phyloP scores from a whole-genome alignment of 1,139 yeast species.

The Kluyveromyces sp. region DNA sequence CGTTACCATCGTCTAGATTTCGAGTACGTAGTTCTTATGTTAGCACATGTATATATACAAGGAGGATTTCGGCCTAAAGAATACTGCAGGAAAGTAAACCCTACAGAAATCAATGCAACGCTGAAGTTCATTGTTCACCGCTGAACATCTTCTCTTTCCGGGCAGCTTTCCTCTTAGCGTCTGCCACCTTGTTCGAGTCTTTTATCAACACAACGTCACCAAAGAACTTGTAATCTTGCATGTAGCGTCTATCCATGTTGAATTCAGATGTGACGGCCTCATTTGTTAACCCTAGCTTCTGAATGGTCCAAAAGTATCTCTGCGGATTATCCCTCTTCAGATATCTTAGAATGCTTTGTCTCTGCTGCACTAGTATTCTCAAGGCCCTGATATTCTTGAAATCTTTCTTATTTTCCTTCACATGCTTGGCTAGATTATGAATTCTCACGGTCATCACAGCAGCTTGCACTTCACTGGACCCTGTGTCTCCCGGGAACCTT shows the following conservation, averaged over 20 bases:
- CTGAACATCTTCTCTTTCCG: slow-evolving; percentile 37
- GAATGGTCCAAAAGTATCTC: slow-evolving; percentile 77
- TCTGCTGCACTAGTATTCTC: slow-evolving; percentile 78
- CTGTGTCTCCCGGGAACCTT: slow-evolving; percentile 84
- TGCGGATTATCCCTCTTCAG: slow-evolving; percentile 73
- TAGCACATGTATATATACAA: slow-evolving; percentile 6
- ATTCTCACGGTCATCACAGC: slow-evolving; percentile 80
- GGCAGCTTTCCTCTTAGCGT: slow-evolving; percentile 37
- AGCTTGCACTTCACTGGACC: slow-evolving; percentile 93
- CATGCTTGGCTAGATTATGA: slow-evolving; percentile 70
- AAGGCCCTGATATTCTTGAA: slow-evolving; percentile 58
- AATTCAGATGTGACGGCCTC: slow-evolving; percentile 72
- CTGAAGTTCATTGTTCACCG: slow-evolving; percentile 2
- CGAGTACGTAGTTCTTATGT: neutral
- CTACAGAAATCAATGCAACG: no score
- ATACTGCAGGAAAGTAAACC: no score
- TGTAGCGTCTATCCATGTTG: slow-evolving; percentile 74
- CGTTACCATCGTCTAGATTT: no score
- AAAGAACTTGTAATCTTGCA: slow-evolving; percentile 81
- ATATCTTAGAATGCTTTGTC: slow-evolving; percentile 78
- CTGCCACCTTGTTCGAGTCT: slow-evolving; percentile 40
- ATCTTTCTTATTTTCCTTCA: slow-evolving; percentile 69
- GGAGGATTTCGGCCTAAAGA: slow-evolving; percentile 3
- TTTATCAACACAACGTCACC: slow-evolving; percentile 47
- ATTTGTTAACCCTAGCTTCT: slow-evolving; percentile 82